phyloP scores from a whole-genome alignment of 2,329 filamentous ascomycete genomes.

The Xylariaceae sp. region DNA sequence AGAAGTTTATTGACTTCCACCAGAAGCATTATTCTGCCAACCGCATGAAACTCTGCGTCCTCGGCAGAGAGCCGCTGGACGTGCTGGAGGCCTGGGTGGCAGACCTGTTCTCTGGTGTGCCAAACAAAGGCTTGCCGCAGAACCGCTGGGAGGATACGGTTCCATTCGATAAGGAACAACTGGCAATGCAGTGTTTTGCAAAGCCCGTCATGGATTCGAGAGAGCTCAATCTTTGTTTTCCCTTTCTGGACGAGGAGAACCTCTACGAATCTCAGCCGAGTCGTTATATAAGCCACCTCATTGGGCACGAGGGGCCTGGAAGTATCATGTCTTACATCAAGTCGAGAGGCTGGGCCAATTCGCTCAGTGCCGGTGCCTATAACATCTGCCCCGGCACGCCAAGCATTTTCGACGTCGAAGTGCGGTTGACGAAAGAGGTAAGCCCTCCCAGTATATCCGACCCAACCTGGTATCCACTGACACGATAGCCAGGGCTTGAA shows the following conservation, averaged over 20 bases:
- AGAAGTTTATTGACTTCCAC: conserved; percentile 91
- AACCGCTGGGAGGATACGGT: conserved; percentile 47
- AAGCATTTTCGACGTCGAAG: conserved; percentile 69
- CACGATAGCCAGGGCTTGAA: conserved; percentile 49
- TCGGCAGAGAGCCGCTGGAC: conserved; percentile 76
- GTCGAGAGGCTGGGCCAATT: conserved; percentile 81
- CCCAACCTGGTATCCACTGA: conserved; percentile 8
- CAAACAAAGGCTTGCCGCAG: conserved; percentile 68
- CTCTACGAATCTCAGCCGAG: conserved; percentile 75
- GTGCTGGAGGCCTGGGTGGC: conserved; percentile 76
- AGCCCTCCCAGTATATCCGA: conserved; percentile 9
- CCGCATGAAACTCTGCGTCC: conserved; percentile 81
- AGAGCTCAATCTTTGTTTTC: conserved; percentile 72
- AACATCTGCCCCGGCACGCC: conserved; percentile 69
- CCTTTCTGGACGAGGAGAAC: conserved; percentile 75
- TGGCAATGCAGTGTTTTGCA: conserved; percentile 68
- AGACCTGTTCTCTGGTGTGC: conserved; percentile 73
- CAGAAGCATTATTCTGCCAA: conserved; percentile 87
- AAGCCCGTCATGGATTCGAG: conserved; percentile 88
- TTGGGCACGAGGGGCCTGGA: conserved; percentile 87
- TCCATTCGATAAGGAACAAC: conserved; percentile 40
- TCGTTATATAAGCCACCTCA: conserved; percentile 78
- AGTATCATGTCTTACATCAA: conserved; percentile 89
- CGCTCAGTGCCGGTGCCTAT: conserved; percentile 68
- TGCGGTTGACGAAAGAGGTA: conserved; percentile 77